Conservation (phyloP, 139 green algal species). For the Tetraselmis striata region DNA sequence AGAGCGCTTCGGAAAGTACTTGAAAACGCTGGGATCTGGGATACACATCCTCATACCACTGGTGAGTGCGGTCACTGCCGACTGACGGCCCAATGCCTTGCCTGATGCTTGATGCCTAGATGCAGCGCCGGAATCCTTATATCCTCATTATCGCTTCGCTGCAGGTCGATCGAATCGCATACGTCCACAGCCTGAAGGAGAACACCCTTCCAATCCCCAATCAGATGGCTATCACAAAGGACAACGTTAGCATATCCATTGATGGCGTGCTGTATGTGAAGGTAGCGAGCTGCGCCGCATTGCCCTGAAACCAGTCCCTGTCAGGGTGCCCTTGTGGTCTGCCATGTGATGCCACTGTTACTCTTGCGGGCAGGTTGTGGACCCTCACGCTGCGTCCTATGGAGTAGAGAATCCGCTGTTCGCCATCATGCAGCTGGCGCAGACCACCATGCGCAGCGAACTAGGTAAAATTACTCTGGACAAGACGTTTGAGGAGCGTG, state of each 20-base stretch:
- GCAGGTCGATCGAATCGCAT: constrained; percentile 76
- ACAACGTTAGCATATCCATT: constrained; percentile 96
- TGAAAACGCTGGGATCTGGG: constrained; percentile 63
- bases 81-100: not conserved
- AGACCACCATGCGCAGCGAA: constrained; percentile 93
- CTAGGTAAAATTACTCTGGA: constrained; percentile 97
- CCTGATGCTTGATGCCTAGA: not conserved
- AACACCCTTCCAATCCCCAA: constrained; percentile 64
- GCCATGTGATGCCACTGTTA: not conserved
- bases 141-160: not conserved
- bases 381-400: constrained; percentile 81
- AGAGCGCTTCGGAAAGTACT: constrained; percentile 85
- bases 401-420: constrained; percentile 90
- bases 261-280: constrained; percentile 95
- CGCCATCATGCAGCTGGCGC: constrained; percentile 89
- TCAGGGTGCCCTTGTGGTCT: not conserved
- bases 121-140: not conserved
- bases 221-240: constrained; percentile 91
- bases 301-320: too few relatives aligned
- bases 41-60: constrained; percentile 92
- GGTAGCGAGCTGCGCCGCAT: too few relatives aligned
- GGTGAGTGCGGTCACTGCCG: constrained; percentile 28
- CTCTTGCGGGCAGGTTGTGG: constrained; percentile 59
- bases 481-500: constrained; percentile 91
- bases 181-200: constrained; percentile 85